Evolutionary conservation across 169 alveolate genomes (phyloP).

Genomic region (Plasmodium knowlesi): DNA sequence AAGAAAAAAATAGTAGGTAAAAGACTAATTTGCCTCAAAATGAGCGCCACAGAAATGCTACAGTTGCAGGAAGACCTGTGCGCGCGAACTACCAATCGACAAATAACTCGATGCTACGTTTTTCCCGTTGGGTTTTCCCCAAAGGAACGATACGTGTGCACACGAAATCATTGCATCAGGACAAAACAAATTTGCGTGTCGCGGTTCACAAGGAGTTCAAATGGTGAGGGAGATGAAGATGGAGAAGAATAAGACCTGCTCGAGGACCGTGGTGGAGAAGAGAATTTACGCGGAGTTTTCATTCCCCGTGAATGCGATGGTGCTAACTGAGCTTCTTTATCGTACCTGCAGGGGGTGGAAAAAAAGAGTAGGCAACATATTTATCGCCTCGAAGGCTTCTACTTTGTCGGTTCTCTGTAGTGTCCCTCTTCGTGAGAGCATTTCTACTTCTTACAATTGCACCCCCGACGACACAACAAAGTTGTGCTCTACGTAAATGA

Average conservation of each 20-base stretch:
- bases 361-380: neutral
- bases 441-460: neutral
- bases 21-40: neutral
- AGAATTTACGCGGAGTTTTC: neutral
- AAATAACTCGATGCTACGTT: neutral
- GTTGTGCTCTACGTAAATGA: neutral
- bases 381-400: neutral
- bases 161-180: neutral
- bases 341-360: conserved; percentile 17
- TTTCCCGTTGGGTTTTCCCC: neutral
- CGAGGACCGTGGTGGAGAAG: neutral
- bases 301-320: neutral
- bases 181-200: neutral
- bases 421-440: neutral
- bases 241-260: neutral
- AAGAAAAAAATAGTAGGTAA: neutral
- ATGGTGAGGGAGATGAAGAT: neutral
- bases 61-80: neutral
- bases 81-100: neutral
- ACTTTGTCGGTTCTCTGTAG: neutral
- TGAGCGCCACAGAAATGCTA: neutral
- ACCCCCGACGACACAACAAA: neutral
- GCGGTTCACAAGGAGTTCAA: neutral
- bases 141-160: neutral
- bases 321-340: conserved; percentile 44